These are phyloP conservation scores for Talaromyces amestolkiae DNA, from an alignment of 2,329 filamentous ascomycete species.

Conservation along the genomic window DNA sequence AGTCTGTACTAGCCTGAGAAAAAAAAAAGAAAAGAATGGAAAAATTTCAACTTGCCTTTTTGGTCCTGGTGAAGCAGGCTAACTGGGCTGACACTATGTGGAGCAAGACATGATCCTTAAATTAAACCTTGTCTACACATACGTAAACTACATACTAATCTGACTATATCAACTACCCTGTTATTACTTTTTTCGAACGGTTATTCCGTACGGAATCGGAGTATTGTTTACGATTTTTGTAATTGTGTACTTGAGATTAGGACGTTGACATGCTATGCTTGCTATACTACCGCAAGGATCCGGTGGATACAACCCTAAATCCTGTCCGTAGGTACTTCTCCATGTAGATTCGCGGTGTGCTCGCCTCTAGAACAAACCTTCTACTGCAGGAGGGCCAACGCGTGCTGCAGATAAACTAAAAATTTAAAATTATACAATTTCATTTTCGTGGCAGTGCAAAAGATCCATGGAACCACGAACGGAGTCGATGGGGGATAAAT, in stretches of 20 bases:
- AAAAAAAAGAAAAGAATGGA: not conserved
- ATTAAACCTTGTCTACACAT: slow-evolving; percentile 9
- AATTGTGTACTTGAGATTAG: not conserved
- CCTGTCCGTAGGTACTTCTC: not conserved
- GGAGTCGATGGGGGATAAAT: not conserved
- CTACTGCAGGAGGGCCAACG: not conserved
- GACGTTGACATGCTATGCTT: not conserved
- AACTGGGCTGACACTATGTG: slow-evolving; percentile 7
- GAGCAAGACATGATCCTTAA: slow-evolving; percentile 7
- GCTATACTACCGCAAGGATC: not conserved
- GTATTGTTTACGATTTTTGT: not conserved
- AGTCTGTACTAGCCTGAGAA: not conserved
- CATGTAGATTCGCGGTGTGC: not conserved
- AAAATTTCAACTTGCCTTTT: not conserved
- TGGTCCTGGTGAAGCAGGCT: slow-evolving; percentile 7
- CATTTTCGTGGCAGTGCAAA: slow-evolving; percentile 3
- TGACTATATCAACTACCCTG: not conserved
- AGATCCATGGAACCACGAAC: not conserved
- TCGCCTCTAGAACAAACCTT: not conserved
- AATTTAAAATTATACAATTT: not conserved
- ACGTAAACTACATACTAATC: not conserved
- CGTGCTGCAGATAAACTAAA: not conserved
- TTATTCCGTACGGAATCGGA: not conserved
- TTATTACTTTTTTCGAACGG: slow-evolving; percentile 1
- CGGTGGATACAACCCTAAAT: not conserved